Base-by-base conservation (phyloP, 2,329 filamentous ascomycete species). In the Drechslerella coelobrocha region DNA sequence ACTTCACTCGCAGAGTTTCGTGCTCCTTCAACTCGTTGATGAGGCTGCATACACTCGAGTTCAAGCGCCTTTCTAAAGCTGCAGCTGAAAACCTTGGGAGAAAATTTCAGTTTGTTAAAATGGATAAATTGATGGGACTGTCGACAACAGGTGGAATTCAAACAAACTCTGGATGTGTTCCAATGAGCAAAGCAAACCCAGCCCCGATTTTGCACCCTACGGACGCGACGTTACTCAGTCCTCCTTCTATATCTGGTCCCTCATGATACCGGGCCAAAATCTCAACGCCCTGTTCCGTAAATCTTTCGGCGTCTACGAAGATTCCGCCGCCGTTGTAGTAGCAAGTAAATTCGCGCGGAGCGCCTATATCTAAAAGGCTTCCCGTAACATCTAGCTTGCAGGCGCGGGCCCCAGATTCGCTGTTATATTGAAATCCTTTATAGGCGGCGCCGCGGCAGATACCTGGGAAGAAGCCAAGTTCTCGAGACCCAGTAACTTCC, bases 261-360 rank as follows among this genome's bases (percentile, higher is more conserved):
- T 91, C 88, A 0, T 83, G 83, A 77, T 94, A 99, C 66, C 84
- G 89, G 0, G 93, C 94, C 23, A 99, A 81, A 5, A 96, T 84
- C 78, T 97, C 86, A 0, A 97, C 86, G 1, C 88, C 89, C 73
- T 83, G 80, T 27, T 84, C 83, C 61, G 82, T 80, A 61, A 86
- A 82, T 47, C 83, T 85, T 2, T 84, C 83, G 1, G 89, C 88
- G 79, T 94, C 88, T 0, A 96, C 90, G 80, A 97, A 99, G 0
- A 96, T 87, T 2, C 94, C 92, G 0, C 94, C 94, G 0, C 94
- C 94, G 75, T 99, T 99, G 78, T 93, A 97, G 77, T 99, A 99
- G 12, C 86, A 88, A 57, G 83, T 82, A 68, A 96, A 90, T 0
- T 82, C 81, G 0, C 86, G 83, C 0, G 88, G 84, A 0, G 89